Evolutionary conservation across 768 basidiomycete species (phyloP).

Genomic region (Lactifluus piperatus): DNA sequence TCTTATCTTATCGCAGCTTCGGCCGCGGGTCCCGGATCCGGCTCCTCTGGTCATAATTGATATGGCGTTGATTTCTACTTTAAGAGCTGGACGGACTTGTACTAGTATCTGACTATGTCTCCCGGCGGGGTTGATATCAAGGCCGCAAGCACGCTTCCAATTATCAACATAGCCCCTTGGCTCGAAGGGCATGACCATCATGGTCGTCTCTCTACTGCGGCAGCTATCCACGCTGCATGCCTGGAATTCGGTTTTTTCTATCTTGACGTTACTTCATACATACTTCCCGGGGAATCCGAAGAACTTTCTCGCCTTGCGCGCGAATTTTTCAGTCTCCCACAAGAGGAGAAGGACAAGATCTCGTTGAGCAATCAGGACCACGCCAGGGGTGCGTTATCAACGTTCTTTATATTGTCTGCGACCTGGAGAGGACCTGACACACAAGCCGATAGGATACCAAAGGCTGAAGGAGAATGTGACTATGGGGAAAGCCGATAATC

Average conservation of each 20-base stretch:
- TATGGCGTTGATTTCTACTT: neutral
- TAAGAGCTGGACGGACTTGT: no score
- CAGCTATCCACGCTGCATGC: constrained; percentile 64
- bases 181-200: constrained; percentile 32
- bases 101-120: neutral
- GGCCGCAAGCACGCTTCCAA: constrained; percentile 38
- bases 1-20: neutral
- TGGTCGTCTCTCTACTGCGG: constrained; percentile 36
- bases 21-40: no score
- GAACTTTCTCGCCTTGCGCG: constrained; percentile 56
- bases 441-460: constrained; percentile 53
- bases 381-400: constrained; percentile 54
- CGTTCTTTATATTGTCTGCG: neutral
- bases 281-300: constrained; percentile 50
- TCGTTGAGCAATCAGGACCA: constrained; percentile 57
- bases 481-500: constrained; percentile 73
- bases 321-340: constrained; percentile 63
- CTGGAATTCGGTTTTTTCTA: constrained; percentile 86
- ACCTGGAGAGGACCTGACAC: neutral
- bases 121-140: neutral
- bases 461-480: constrained; percentile 80
- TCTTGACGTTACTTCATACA: constrained; percentile 55
- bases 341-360: constrained; percentile 55
- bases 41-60: no score
- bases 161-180: constrained; percentile 67